Percentiles rank a stretch among this genome's conserved stretches.
Conservation (phyloP, 164 flowering plant genomes). For the Kalanchoe fedtschenkoi region DNA sequence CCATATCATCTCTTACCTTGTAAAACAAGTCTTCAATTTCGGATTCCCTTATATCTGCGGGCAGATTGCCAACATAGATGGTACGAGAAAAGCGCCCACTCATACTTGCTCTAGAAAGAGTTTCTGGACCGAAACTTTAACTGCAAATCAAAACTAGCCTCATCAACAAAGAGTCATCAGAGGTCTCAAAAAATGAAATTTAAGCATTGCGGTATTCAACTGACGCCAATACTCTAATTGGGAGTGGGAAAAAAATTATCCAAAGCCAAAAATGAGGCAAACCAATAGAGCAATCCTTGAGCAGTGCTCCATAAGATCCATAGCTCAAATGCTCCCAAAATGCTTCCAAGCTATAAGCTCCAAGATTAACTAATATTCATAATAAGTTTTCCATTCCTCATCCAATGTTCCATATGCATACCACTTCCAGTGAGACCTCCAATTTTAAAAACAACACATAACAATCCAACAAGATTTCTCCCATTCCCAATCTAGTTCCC, state of each 20-base stretch:
- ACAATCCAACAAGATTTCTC: slow-evolving; percentile 61
- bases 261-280: slow-evolving; percentile 69
- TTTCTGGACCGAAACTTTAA: slow-evolving; percentile 1
- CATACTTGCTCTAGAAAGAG: slow-evolving; percentile 27
- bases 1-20: slow-evolving; percentile 47
- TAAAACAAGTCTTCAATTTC: slow-evolving; percentile 90
- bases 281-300: slow-evolving; percentile 93
- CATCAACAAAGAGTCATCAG: slow-evolving; percentile 9
- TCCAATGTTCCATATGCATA: slow-evolving; percentile 51
- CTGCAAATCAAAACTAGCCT: slow-evolving; percentile 21
- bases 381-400: slow-evolving; percentile 46
- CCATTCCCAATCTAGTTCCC: slow-evolving; percentile 82
- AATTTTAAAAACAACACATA: slow-evolving; percentile 44
- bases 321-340: slow-evolving; percentile 86
- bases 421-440: slow-evolving; percentile 62
- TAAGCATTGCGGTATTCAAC: background rate
- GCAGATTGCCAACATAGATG: slow-evolving; percentile 91
- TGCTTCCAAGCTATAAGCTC: slow-evolving; percentile 53
- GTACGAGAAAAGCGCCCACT: slow-evolving; percentile 82
- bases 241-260: slow-evolving; percentile 20
- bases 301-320: slow-evolving; percentile 97
- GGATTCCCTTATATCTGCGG: slow-evolving; percentile 66
- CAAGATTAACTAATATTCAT: slow-evolving; percentile 65
- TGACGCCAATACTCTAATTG: slow-evolving; percentile 10
- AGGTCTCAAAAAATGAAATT: background rate